A percentile compares a stretch with the other conserved stretches of the same genome.
Evolutionary conservation across 306 rosid genomes (phyloP).

Genomic region (Lathyrus sativus): DNA sequence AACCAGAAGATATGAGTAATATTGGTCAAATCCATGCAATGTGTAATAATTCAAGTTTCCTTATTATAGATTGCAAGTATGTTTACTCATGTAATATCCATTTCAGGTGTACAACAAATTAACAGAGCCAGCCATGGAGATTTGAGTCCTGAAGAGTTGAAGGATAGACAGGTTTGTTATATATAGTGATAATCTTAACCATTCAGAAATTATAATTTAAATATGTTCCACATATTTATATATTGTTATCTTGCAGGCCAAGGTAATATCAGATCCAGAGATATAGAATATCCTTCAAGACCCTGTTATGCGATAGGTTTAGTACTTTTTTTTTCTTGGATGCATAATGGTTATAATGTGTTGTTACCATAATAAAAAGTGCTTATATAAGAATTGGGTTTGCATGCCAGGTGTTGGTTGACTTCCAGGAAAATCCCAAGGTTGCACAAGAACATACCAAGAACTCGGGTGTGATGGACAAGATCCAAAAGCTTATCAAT

Average conservation of each 20-base stretch:
- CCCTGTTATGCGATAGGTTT: constrained; percentile 99
- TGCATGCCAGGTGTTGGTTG: constrained; percentile 78
- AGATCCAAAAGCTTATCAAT: constrained; percentile 87
- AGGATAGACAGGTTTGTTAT: constrained; percentile 87
- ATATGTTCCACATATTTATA: neutral
- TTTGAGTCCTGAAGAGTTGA: constrained; percentile 82
- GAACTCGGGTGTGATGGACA: constrained; percentile 95
- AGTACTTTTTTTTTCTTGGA: neutral
- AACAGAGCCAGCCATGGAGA: constrained; percentile 96
- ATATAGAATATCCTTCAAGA: constrained; percentile 89
- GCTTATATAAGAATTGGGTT: constrained; percentile 33
- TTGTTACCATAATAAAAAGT: neutral
- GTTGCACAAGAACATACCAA: constrained; percentile 91
- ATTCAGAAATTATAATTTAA: neutral
- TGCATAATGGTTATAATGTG: neutral
- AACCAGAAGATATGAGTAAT: constrained; percentile 68
- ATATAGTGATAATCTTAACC: neutral
- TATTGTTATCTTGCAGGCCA: constrained; percentile 58
- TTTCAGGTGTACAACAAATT: constrained; percentile 82
- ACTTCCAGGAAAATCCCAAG: constrained; percentile 96
- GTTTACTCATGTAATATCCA: constrained; percentile 9
- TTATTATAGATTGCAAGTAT: neutral
- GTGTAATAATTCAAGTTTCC: neutral
- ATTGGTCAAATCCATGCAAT: neutral
- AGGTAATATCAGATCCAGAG: constrained; percentile 98